phyloP scores from a whole-genome alignment of 106 monocot species.

The Platanthera guangdongensis region DNA sequence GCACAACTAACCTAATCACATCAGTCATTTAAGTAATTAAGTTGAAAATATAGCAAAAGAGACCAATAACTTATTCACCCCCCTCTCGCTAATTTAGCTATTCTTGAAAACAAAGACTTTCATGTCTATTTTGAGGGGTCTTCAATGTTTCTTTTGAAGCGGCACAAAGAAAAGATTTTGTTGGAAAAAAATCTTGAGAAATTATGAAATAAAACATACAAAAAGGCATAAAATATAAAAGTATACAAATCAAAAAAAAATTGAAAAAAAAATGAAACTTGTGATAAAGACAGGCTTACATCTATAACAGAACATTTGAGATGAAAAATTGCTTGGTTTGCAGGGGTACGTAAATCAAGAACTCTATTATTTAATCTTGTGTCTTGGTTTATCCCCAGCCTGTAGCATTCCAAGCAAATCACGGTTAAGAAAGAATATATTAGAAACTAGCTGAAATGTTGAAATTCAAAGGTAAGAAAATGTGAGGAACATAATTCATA shows the following conservation, averaged over 20 bases:
- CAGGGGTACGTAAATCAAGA: slow-evolving; percentile 76
- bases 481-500: not conserved
- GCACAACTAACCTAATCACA: not conserved
- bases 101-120: too few relatives aligned
- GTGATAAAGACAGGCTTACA: slow-evolving; percentile 23
- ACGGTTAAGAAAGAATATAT: not conserved
- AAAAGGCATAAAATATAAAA: not conserved
- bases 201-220: not conserved
- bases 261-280: not conserved
- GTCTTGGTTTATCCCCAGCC: slow-evolving; percentile 69
- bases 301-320: slow-evolving; percentile 45
- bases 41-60: too few relatives aligned
- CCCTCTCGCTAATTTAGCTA: too few relatives aligned
- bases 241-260: not conserved
- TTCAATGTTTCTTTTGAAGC: too few relatives aligned
- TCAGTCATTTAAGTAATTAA: too few relatives aligned
- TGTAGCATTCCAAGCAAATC: slow-evolving; percentile 12
- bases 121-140: too few relatives aligned
- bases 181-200: not conserved
- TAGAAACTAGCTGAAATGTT: too few relatives aligned
- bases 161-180: too few relatives aligned
- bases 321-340: slow-evolving; percentile 72
- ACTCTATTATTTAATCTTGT: slow-evolving; percentile 72
- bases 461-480: not conserved
- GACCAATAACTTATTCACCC: too few relatives aligned